phyloP scores from a whole-genome alignment of 1,284 basidiomycete species.

The Cutaneotrichosporon cutaneum region DNA sequence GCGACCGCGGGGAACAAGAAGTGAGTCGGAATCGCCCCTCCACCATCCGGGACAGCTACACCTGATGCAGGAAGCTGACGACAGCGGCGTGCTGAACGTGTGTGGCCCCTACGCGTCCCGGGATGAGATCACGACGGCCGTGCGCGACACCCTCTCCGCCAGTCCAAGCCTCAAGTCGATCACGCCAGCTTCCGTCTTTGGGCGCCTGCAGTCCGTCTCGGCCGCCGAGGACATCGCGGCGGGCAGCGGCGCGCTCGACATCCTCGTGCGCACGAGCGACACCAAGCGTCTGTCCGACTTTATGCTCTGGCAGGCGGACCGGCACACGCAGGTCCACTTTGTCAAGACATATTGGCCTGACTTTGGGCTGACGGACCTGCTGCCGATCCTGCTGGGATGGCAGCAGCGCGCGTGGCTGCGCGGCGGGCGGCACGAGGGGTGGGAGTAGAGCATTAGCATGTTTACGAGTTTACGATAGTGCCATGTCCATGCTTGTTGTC shows the following conservation, averaged over 20 bases:
- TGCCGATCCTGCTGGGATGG: constrained; percentile 80
- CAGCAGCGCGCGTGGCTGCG: constrained; percentile 66
- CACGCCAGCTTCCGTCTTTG: constrained; percentile 17
- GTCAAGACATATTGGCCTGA: constrained; percentile 90
- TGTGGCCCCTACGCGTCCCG: constrained; percentile 91
- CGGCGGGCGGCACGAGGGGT: background rate
- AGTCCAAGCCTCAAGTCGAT: background rate
- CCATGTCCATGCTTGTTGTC: background rate
- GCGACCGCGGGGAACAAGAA: constrained; percentile 72
- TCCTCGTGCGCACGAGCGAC: constrained; percentile 88
- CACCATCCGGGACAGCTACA: too few species aligned
- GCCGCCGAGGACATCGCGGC: constrained; percentile 12
- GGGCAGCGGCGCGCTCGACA: constrained; percentile 62
- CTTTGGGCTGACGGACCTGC: constrained; percentile 81
- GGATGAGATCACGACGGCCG: constrained; percentile 84
- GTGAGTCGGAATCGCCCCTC: constrained; percentile 59
- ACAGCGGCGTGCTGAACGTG: constrained; percentile 84
- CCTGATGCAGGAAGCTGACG: constrained; percentile 1
- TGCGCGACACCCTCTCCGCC: constrained; percentile 60
- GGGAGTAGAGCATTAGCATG: background rate
- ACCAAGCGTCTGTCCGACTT: constrained; percentile 89
- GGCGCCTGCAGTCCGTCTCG: constrained; percentile 16
- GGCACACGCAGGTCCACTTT: constrained; percentile 88
- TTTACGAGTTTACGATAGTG: constrained; percentile 2
- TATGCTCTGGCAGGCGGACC: constrained; percentile 68